A percentile compares a stretch with the other conserved stretches of the same genome.
Evolutionary conservation across 192 early-diverging fungal species (phyloP).

Genomic region (Podila epicladia): DNA sequence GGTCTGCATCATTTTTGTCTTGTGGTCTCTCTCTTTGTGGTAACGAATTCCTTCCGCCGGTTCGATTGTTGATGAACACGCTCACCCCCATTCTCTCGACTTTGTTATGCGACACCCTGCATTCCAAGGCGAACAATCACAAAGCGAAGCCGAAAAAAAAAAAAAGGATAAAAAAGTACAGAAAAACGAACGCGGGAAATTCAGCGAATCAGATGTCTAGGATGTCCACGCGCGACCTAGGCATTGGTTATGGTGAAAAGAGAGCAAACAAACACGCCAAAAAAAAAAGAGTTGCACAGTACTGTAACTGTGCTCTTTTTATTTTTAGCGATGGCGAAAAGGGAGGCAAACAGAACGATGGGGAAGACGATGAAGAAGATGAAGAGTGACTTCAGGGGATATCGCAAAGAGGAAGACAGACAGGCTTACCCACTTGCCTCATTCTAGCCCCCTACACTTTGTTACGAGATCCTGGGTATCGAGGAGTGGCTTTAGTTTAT

Average conservation of each 20-base stretch:
- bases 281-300: neutral
- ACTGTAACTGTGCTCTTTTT: neutral
- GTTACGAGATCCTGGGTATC: neutral
- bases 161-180: neutral
- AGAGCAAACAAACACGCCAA: neutral
- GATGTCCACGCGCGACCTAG: neutral
- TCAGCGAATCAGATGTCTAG: conserved; percentile 1
- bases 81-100: neutral
- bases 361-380: too few relatives aligned
- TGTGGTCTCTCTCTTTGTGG: too few relatives aligned
- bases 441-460: neutral
- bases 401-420: too few relatives aligned
- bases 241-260: neutral
- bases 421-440: too few relatives aligned
- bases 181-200: neutral
- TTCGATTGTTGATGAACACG: too few relatives aligned
- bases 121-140: neutral
- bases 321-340: neutral
- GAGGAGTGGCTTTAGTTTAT: too few relatives aligned
- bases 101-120: neutral
- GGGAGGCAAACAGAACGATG: neutral
- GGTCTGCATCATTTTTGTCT: too few relatives aligned
- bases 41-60: too few relatives aligned
- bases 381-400: neutral
- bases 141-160: neutral